These are phyloP conservation scores for Coemansia reversa DNA, from an alignment of 192 early-diverging fungal species.

Conservation along the genomic window DNA sequence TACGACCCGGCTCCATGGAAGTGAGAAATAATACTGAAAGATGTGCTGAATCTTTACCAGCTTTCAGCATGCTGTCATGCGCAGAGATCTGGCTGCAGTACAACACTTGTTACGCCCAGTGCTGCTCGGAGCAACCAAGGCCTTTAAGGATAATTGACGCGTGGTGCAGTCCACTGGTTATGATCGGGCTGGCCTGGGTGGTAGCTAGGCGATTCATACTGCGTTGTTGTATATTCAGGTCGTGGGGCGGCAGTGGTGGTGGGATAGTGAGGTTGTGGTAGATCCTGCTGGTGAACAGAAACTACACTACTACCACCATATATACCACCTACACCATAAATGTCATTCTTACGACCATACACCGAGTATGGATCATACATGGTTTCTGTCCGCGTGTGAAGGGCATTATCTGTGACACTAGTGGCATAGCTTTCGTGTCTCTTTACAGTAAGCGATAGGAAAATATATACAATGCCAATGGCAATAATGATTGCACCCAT, in stretches of 20 bases:
- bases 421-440: slow-evolving; percentile 37
- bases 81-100: not conserved
- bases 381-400: not conserved
- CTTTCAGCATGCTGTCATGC: too few relatives aligned
- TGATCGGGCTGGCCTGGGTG: slow-evolving; percentile 1
- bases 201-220: slow-evolving; percentile 7
- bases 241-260: not conserved
- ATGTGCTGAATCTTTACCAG: too few relatives aligned
- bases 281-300: slow-evolving; percentile 8
- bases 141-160: slow-evolving; percentile 27
- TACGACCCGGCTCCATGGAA: not conserved
- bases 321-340: slow-evolving; percentile 17
- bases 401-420: not conserved
- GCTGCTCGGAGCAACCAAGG: slow-evolving; percentile 1
- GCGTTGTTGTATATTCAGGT: slow-evolving; percentile 14
- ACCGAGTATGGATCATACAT: slow-evolving; percentile 24
- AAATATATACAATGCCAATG: slow-evolving; percentile 33
- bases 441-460: slow-evolving; percentile 40
- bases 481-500: slow-evolving; percentile 43
- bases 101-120: not conserved
- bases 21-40: too few relatives aligned
- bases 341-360: slow-evolving; percentile 22
- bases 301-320: slow-evolving; percentile 5
- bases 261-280: slow-evolving; percentile 15
- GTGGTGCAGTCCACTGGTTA: slow-evolving; percentile 15